Percentiles rank a stretch among this genome's conserved stretches.
Conservation (phyloP, 2,329 filamentous ascomycete species). For the Apiospora phragmitis region DNA sequence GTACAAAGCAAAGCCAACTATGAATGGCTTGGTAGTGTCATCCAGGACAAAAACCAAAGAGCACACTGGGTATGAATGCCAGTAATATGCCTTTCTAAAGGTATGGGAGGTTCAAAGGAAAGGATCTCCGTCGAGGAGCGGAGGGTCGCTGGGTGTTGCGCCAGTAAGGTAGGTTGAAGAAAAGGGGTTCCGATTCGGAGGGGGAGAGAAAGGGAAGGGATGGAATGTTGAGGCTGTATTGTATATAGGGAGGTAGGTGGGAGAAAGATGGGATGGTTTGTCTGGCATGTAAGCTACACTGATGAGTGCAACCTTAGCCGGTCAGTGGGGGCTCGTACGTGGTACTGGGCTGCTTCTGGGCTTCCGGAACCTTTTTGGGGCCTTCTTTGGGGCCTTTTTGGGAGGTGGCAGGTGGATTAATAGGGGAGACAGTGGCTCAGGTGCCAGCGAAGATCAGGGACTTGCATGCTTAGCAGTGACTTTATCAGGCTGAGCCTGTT, state of each 20-base stretch:
- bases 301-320: background rate
- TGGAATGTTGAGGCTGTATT: constrained; percentile 1
- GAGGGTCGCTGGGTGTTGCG: background rate
- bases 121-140: background rate
- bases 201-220: background rate
- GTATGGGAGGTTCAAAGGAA: background rate
- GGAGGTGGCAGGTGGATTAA: background rate
- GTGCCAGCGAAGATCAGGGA: constrained; percentile 2
- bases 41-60: background rate
- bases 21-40: background rate
- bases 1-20: background rate
- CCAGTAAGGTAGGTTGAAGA: background rate
- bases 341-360: background rate
- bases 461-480: constrained; percentile 6
- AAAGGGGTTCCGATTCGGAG: background rate
- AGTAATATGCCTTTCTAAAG: background rate
- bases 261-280: background rate
- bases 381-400: background rate
- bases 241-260: background rate
- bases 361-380: background rate
- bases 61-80: background rate
- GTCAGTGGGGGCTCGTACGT: background rate
- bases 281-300: background rate
- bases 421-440: background rate
- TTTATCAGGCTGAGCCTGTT: background rate